Conservation (phyloP, 2,329 filamentous ascomycete species). For the Sporothrix mexicana region DNA sequence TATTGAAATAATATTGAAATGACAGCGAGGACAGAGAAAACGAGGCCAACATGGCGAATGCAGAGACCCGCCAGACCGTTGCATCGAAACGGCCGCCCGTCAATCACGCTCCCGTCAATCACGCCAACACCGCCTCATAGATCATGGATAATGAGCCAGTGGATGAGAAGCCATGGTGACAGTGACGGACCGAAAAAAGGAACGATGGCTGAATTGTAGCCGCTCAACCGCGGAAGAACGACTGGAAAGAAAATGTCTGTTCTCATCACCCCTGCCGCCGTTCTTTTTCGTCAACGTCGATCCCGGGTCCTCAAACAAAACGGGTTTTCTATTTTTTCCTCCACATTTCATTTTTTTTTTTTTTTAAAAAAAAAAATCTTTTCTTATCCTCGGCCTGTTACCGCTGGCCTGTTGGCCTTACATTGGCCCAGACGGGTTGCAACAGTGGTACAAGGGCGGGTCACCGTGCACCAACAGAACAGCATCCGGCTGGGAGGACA, state of each 20-base stretch:
- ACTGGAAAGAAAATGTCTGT: neutral
- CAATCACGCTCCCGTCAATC: slow-evolving; percentile 28
- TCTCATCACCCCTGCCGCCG: neutral
- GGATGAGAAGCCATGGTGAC: neutral
- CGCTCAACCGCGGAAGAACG: neutral
- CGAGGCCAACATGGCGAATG: neutral
- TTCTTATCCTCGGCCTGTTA: neutral
- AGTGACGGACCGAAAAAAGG: too few species aligned
- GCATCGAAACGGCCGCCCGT: slow-evolving; percentile 12
- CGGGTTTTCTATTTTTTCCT: slow-evolving; percentile 24
- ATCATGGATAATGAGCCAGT: neutral
- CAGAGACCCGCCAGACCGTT: neutral
- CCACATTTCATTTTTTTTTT: too few species aligned
- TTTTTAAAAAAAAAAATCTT: too few species aligned
- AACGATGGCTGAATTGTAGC: neutral
- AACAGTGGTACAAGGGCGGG: slow-evolving; percentile 11
- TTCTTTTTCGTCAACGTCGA: slow-evolving; percentile 4
- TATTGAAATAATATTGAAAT: slow-evolving; percentile 1
- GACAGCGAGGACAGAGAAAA: neutral
- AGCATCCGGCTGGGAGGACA: neutral
- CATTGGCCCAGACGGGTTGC: neutral
- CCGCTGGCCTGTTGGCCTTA: neutral
- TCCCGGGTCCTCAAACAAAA: slow-evolving; percentile 26
- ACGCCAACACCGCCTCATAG: slow-evolving; percentile 25
- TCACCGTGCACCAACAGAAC: neutral